These are phyloP conservation scores for Zymoseptoria brevis DNA, from an alignment of 2,329 filamentous ascomycete genomes.

Conservation along the genomic window DNA sequence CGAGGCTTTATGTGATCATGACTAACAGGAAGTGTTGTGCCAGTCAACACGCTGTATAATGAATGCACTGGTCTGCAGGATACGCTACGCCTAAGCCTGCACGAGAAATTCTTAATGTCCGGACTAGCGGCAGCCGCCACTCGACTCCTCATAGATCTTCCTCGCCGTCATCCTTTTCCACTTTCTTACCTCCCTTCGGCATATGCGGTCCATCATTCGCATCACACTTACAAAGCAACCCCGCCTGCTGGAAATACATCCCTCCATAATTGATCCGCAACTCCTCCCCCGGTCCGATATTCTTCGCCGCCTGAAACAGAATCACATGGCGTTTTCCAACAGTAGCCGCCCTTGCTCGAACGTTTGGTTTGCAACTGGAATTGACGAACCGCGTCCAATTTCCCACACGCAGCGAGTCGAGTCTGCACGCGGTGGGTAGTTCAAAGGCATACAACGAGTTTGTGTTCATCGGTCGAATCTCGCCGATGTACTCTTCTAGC, in stretches of 20 bases:
- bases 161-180: not conserved
- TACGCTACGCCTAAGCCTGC: too few relatives aligned
- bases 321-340: conserved; percentile 5
- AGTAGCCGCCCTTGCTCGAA: not conserved
- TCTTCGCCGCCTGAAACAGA: conserved; percentile 1
- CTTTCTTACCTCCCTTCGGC: not conserved
- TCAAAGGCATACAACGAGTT: not conserved
- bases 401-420: conserved; percentile 4
- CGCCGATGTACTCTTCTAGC: conserved; percentile 9
- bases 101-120: too few relatives aligned
- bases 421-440: not conserved
- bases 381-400: conserved; percentile 12
- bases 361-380: conserved; percentile 6
- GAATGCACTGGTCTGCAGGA: too few relatives aligned
- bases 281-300: conserved; percentile 5
- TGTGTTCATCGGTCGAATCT: not conserved
- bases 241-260: conserved; percentile 4
- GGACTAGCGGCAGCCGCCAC: too few relatives aligned
- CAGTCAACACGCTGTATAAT: too few relatives aligned
- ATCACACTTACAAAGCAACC: conserved; percentile 4
- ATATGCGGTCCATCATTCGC: conserved; percentile 1
- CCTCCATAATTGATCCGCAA: conserved; percentile 4
- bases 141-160: not conserved
- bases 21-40: too few relatives aligned
- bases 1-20: too few relatives aligned